These are phyloP conservation scores for Alloteropsis semialata DNA, from an alignment of 176 grass and related monocot species.

Conservation along the genomic window DNA sequence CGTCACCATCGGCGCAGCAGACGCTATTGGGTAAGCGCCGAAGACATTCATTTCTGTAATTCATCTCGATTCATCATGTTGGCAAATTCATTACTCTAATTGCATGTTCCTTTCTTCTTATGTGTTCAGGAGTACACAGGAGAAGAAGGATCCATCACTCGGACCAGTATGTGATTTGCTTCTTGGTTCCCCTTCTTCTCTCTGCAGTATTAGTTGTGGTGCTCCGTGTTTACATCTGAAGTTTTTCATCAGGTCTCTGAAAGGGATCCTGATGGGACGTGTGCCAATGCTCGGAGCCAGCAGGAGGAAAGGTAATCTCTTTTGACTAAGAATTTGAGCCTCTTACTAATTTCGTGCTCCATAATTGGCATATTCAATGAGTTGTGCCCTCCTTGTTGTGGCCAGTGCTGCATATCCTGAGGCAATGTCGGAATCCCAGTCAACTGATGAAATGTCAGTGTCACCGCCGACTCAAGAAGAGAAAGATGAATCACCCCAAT, in stretches of 20 bases:
- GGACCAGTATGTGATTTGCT: slow-evolving; percentile 32
- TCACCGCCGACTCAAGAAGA: not conserved
- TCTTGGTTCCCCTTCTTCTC: not conserved
- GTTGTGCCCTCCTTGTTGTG: not conserved
- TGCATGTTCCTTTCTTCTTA: not conserved
- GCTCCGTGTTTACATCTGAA: slow-evolving; percentile 23
- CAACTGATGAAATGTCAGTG: not conserved
- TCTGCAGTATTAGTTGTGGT: not conserved
- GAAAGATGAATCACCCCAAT: not conserved
- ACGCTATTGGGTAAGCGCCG: slow-evolving; percentile 15
- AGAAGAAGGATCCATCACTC: slow-evolving; percentile 22
- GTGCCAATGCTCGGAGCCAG: not conserved
- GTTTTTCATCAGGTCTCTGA: slow-evolving; percentile 7
- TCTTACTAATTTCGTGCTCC: not conserved
- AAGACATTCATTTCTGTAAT: not conserved
- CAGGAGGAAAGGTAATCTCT: slow-evolving; percentile 34
- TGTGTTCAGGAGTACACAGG: slow-evolving; percentile 29
- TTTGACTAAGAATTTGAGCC: not conserved
- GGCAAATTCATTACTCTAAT: not conserved
- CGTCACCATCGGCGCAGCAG: not conserved
- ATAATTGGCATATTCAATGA: not conserved
- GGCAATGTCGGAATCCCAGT: slow-evolving; percentile 16
- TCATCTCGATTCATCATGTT: not conserved
- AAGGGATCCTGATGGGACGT: not conserved
- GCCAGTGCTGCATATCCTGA: slow-evolving; percentile 12